Conservation (phyloP, 768 basidiomycete species). For the Tremella yokohamensis region DNA sequence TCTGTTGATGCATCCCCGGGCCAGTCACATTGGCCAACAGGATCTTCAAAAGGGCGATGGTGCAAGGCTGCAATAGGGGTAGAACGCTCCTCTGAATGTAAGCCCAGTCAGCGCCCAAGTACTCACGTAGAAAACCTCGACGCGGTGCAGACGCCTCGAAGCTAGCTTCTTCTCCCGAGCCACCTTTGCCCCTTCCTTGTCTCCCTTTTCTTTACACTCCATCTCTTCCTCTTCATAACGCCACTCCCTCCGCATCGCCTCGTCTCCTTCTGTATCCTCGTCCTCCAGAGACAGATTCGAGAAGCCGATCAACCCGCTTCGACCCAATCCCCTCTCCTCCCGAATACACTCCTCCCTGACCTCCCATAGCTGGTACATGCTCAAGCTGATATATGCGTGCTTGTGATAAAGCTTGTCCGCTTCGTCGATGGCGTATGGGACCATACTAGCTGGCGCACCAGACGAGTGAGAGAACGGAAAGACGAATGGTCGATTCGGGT, state of each 20-base stretch:
- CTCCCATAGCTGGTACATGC: constrained; percentile 90
- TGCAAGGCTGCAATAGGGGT: constrained; percentile 81
- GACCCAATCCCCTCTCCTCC: constrained; percentile 81
- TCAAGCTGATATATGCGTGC: constrained; percentile 84
- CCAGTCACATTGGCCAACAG: constrained; percentile 90
- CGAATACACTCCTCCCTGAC: constrained; percentile 93
- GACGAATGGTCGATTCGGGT: constrained; percentile 86
- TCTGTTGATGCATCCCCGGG: constrained; percentile 52
- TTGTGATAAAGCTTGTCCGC: constrained; percentile 83
- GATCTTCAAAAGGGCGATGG: constrained; percentile 86
- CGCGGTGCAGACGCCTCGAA: constrained; percentile 77
- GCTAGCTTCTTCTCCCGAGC: constrained; percentile 52
- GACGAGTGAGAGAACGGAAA: constrained; percentile 80
- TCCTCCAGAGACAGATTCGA: constrained; percentile 22
- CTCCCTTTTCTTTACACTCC: constrained; percentile 52
- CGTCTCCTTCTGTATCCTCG: constrained; percentile 42
- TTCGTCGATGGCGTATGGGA: constrained; percentile 93
- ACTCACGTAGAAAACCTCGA: constrained; percentile 89
- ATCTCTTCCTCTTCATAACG: constrained; percentile 61
- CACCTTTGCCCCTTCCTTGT: constrained; percentile 32
- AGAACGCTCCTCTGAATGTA: constrained; percentile 69
- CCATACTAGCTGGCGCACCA: constrained; percentile 63
- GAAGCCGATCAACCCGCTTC: constrained; percentile 47
- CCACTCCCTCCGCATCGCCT: constrained; percentile 41
- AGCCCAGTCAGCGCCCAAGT: background rate